Evolutionary conservation across 164 flowering plant genomes (phyloP), one percentile per base, ranked within the genome.

Genomic region (Tinospora cordifolia): DNA sequence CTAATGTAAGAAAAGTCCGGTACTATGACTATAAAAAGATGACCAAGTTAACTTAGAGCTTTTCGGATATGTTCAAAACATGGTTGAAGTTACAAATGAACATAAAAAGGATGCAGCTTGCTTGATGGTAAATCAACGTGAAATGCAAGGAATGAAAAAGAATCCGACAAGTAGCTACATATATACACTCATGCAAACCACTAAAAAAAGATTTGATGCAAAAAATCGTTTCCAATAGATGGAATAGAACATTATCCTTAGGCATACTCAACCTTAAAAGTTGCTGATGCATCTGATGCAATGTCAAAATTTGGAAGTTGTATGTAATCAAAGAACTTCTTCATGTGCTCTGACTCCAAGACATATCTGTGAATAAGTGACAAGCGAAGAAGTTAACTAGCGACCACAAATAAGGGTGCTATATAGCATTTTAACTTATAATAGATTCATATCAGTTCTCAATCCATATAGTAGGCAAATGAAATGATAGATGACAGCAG

Each of bases 301-400:
- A 94, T 84, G 74, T 92, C 99, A 74, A 94, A 94, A 81, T 90
- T 88, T 47, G 97, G 93, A 65, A 90, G 87, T 75, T 94, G 96
- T 65, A 94, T 92, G 72, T 83, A 89, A 72, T 86, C 89, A 79
- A 94, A 94, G 73, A 94, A 90, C 74, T 87, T 90, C 85, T 83
- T 87, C 91, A 90, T 83, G 77, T 89, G 90, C 66, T 80, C 81
- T 0, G 96, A 88, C 69, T 87, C 89, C 82, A 94, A 81, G 39
- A 94, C 91, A 79, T 92, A 90, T 71, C 99, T 92, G 80, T 65
- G 41, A 68, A 68, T 14, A 38, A 59, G 62, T 40, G 30, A 70
- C 17, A 36, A 65, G 21, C 30, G 8, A 63, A 26, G n/a, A 47
- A 51, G 21, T 62, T 47, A 21, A 46, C 19, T 38, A n/a, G n/a